Conservation (phyloP, 192 early-diverging fungal species). For the Linnemannia elongata region DNA sequence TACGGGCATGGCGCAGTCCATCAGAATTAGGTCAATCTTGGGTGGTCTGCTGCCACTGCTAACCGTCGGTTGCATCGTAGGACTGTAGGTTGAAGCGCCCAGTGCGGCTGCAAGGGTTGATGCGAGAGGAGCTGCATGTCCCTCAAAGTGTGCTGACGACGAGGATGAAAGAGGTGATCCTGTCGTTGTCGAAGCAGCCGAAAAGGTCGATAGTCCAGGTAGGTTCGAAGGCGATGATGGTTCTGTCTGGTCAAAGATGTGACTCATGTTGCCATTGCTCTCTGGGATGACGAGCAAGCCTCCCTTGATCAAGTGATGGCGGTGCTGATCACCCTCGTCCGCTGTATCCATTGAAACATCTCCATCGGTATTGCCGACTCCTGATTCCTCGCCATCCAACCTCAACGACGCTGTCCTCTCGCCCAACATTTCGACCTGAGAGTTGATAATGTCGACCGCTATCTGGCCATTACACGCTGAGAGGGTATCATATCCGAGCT, state of each 20-base stretch:
- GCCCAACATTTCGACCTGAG: conserved; percentile 17
- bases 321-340: not conserved
- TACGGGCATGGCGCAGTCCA: conserved; percentile 74
- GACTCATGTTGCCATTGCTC: conserved; percentile 33
- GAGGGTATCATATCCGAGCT: conserved; percentile 61
- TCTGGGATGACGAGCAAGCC: conserved; percentile 13
- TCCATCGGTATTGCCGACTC: not conserved
- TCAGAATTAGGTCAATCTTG: conserved; percentile 60
- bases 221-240: not conserved
- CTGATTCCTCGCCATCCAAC: not conserved
- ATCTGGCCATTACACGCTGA: conserved; percentile 70
- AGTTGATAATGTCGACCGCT: conserved; percentile 63
- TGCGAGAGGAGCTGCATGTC: not conserved
- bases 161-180: conserved; percentile 3
- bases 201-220: not conserved
- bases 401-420: not conserved
- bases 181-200: not conserved
- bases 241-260: conserved; percentile 28
- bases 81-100: not conserved
- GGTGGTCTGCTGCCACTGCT: not conserved
- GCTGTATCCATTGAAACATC: not conserved
- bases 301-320: conserved; percentile 6
- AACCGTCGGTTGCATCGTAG: not conserved
- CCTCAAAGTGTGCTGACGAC: not conserved
- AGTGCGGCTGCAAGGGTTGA: not conserved